Percentiles rank a stretch among this genome's conserved stretches.
Conservation (phyloP, 2,329 filamentous ascomycete genomes). For the Aspergillus sp. region DNA sequence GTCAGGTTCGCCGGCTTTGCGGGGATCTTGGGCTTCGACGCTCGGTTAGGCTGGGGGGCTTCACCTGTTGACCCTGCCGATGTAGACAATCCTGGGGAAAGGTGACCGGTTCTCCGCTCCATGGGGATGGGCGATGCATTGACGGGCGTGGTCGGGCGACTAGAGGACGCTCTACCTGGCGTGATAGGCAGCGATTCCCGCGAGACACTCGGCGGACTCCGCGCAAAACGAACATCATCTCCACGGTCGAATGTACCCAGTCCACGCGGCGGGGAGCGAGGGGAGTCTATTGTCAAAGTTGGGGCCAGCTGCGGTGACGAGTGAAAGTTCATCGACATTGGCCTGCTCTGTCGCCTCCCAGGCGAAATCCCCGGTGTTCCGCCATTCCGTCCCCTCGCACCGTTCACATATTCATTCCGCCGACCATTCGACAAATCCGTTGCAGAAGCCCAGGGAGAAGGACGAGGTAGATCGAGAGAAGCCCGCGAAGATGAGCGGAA, state of each 20-base stretch:
- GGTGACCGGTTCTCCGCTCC: conserved; percentile 22
- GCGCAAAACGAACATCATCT: conserved; percentile 63
- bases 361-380: conserved; percentile 60
- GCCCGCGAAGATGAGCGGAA: conserved; percentile 37
- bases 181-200: conserved; percentile 33
- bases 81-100: conserved; percentile 26
- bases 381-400: conserved; percentile 30
- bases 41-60: conserved; percentile 68
- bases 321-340: conserved; percentile 50
- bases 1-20: conserved; percentile 48
- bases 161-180: conserved; percentile 18
- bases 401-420: conserved; percentile 28
- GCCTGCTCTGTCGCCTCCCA: conserved; percentile 62
- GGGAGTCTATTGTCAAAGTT: conserved; percentile 49
- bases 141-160: conserved; percentile 40
- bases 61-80: conserved; percentile 20
- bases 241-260: conserved; percentile 54
- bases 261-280: conserved; percentile 46
- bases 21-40: conserved; percentile 74
- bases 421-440: conserved; percentile 28
- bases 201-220: conserved; percentile 31
- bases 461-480: conserved; percentile 49
- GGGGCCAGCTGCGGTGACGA: conserved; percentile 48
- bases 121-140: conserved; percentile 28
- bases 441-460: conserved; percentile 43